Conservation (phyloP, 495 filamentous ascomycete genomes). For the Barbatosphaeria neglecta region DNA sequence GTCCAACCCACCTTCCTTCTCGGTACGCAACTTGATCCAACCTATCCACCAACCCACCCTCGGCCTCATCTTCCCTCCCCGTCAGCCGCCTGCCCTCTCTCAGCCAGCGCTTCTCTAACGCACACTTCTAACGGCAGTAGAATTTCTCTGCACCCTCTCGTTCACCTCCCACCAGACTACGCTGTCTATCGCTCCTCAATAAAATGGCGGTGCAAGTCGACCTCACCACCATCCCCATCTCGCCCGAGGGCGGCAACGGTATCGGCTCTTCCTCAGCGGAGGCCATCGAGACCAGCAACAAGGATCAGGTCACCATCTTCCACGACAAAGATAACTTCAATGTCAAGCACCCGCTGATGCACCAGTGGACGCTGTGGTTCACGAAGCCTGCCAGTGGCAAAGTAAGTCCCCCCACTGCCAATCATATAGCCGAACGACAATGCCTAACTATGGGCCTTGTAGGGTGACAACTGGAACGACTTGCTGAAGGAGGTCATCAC, state of each 20-base stretch:
- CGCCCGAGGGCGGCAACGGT: constrained; percentile 44
- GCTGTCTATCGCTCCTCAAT: not conserved
- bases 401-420: constrained; percentile 37
- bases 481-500: constrained; percentile 95
- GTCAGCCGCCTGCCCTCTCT: too few species aligned
- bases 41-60: too few species aligned
- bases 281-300: constrained; percentile 24
- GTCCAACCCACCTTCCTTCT: too few species aligned
- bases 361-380: constrained; percentile 98
- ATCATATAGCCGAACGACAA: not conserved
- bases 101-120: too few species aligned
- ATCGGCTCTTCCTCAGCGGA: constrained; percentile 13
- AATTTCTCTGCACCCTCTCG: not conserved
- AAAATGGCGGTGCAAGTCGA: constrained; percentile 42
- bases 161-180: not conserved
- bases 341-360: constrained; percentile 92
- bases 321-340: constrained; percentile 97
- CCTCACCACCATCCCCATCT: constrained; percentile 60
- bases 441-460: constrained; percentile 7
- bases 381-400: constrained; percentile 97
- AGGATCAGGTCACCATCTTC: constrained; percentile 83
- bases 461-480: constrained; percentile 98
- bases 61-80: too few species aligned
- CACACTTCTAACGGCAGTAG: too few species aligned
- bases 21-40: too few species aligned